Base-by-base conservation (phyloP, 1,139 yeast genomes). In the Candida sojae region DNA sequence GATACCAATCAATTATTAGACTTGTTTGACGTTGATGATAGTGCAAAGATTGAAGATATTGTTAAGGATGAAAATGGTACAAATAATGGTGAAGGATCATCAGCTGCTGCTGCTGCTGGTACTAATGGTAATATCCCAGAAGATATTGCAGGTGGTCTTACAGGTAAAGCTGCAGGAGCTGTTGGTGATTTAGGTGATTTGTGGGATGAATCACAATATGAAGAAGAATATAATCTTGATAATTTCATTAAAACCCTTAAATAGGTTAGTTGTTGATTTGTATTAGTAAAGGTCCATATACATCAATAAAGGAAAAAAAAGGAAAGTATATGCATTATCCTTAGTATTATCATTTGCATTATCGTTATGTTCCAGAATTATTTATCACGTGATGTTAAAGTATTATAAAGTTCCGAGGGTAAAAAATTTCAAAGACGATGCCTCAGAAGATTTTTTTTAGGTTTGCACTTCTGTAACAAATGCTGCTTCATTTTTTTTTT, bases 201-300 rank as follows among this genome's bases (percentile, higher is more conserved):
- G 52, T 93, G 99, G 99, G 98, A 93, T 65, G 96, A 89, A 60
- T 79, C 89, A 44, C 97, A 93, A 67, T 93, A 93, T 62, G 97
- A 92, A 57, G 99, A 93, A 62, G 98, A 93, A 70, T 93, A 93
- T 67, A 89, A 93, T 62, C 80, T 93, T 69, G 98, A 92, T 67
- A 84, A 87, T 49, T 93, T 93, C 66, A 93, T 93, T 68, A 88
- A 88, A 68, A 86, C 89, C 23, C 78, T 90, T 55, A 73, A 74
- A 52, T 75, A 42, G 31, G 59, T 40, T 28, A 38, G 38, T 17
- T 17, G 38, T 17, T 17, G 21, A 17, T 4, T n/a, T 28, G 37
- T 41, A 21, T 32, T 31, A 31, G 30, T 42, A 36, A 39, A 17
- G 3, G 21, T 17, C 21, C 21, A 17, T 17, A 17, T 17, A 17